These are phyloP conservation scores for Cucumis hystrix DNA, from an alignment of 306 rosid genomes.

Conservation along the genomic window DNA sequence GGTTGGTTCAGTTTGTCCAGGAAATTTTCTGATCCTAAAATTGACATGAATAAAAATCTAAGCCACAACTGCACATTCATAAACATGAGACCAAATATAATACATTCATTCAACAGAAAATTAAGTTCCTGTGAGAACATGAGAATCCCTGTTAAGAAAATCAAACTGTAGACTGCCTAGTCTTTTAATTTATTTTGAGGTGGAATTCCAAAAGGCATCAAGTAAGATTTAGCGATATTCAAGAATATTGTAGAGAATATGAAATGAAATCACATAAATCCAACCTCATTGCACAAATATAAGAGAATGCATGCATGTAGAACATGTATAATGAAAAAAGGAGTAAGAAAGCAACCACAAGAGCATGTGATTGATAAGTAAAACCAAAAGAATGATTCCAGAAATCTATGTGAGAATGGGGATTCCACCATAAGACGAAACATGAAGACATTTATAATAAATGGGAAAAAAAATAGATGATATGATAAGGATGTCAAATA, in stretches of 20 bases:
- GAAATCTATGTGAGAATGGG: background rate
- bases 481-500: background rate
- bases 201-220: background rate
- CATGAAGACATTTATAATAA: background rate
- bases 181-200: background rate
- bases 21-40: slow-evolving; percentile 78
- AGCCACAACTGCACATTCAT: background rate
- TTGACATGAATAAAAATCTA: background rate
- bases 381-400: background rate
- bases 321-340: background rate
- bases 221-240: background rate
- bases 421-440: background rate
- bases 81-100: background rate
- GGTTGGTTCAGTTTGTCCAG: slow-evolving; percentile 95
- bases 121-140: background rate
- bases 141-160: background rate
- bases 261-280: background rate
- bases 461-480: background rate
- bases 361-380: background rate
- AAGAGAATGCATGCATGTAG: background rate
- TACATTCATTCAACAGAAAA: background rate
- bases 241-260: background rate
- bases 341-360: background rate
- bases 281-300: background rate
- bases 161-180: background rate